These are phyloP conservation scores for Mortierella sp. DNA, from an alignment of 371 early-diverging fungal species.

Conservation along the genomic window DNA sequence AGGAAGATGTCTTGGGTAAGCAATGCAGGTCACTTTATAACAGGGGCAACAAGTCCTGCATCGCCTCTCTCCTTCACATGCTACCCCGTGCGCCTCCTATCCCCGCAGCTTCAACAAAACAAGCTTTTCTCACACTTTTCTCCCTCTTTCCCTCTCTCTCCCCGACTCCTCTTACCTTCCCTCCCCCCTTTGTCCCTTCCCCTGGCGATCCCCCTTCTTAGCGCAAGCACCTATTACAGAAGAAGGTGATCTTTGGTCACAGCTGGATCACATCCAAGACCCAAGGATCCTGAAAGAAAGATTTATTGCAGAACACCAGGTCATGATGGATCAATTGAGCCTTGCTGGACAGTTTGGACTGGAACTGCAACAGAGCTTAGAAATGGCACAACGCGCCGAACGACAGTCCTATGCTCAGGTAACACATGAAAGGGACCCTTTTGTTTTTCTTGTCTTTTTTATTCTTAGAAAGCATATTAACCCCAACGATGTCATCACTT, in stretches of 20 bases:
- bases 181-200: not conserved
- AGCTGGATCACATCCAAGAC: slow-evolving; percentile 36
- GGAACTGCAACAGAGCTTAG: slow-evolving; percentile 62
- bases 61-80: too few species aligned
- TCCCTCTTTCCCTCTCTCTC: not conserved
- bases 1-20: slow-evolving; percentile 47
- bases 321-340: slow-evolving; percentile 62
- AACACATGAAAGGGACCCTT: not conserved
- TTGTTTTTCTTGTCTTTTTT: slow-evolving; percentile 2
- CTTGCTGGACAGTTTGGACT: slow-evolving; percentile 72
- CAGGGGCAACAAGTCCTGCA: too few species aligned
- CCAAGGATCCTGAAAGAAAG: slow-evolving; percentile 25
- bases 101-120: not conserved
- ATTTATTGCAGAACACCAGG: slow-evolving; percentile 36
- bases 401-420: slow-evolving; percentile 54
- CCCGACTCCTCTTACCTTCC: not conserved
- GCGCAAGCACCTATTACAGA: slow-evolving; percentile 24
- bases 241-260: slow-evolving; percentile 42
- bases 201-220: not conserved
- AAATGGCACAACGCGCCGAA: slow-evolving; percentile 46
- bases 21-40: not conserved
- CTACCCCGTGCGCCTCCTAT: not conserved
- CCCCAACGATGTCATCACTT: not conserved
- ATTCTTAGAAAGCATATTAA: not conserved
- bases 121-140: not conserved